Conservation (phyloP, 305 asterid species). For the Solanum hybrid region DNA sequence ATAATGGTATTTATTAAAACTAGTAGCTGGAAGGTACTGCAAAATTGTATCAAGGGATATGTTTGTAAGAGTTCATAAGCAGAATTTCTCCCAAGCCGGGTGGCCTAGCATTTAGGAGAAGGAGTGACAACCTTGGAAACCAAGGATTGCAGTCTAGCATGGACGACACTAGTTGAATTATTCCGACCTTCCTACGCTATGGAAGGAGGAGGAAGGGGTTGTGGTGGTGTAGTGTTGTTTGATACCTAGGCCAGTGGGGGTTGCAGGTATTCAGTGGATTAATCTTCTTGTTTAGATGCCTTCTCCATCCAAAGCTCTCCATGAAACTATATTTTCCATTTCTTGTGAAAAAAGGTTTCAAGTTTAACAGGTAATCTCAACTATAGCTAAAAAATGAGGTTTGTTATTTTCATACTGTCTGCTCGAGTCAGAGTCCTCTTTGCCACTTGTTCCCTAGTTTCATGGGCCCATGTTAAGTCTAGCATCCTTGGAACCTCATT, state of each 20-base stretch:
- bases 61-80: not conserved
- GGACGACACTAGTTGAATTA: not conserved
- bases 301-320: not conserved
- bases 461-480: not conserved
- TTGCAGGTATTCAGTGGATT: not conserved
- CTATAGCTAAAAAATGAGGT: not conserved
- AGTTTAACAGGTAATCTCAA: not conserved
- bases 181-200: not conserved
- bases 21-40: not conserved
- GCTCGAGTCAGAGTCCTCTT: not conserved
- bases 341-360: not conserved
- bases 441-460: not conserved
- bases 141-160: not conserved
- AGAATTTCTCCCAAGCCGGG: not conserved
- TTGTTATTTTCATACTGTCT: not conserved
- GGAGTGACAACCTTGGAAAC: not conserved
- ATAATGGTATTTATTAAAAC: not conserved
- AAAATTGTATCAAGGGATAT: not conserved
- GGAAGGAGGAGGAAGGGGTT: not conserved
- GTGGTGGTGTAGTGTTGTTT: not conserved
- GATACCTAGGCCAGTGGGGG: not conserved
- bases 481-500: not conserved
- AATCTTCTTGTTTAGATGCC: not conserved
- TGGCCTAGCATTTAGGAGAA: not conserved
- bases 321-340: not conserved